These are phyloP conservation scores for Ophiostoma sp. DNA, from an alignment of 2,329 filamentous ascomycete genomes.

Conservation along the genomic window DNA sequence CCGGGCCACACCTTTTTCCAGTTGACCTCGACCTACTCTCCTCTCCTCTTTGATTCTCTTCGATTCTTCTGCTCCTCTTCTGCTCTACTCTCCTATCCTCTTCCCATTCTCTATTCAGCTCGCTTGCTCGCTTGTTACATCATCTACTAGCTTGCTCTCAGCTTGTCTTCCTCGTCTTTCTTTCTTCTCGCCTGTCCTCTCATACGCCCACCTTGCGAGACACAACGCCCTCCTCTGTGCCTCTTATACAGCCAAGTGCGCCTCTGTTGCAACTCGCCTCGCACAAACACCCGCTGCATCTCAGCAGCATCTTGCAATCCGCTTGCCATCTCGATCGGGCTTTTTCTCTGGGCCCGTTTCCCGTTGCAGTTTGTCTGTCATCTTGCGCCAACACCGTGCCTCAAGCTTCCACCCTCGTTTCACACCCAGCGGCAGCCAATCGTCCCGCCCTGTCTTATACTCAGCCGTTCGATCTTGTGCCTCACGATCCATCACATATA, in stretches of 20 bases:
- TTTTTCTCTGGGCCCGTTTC: background rate
- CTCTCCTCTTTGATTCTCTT: background rate
- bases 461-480: background rate
- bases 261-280: slow-evolving; percentile 21
- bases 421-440: background rate
- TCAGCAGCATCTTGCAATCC: background rate
- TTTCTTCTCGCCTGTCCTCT: background rate
- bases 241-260: slow-evolving; percentile 14
- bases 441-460: background rate
- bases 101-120: background rate
- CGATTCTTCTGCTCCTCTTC: background rate
- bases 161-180: background rate
- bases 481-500: background rate
- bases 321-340: background rate
- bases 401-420: background rate
- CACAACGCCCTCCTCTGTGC: slow-evolving; percentile 2
- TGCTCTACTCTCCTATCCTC: background rate
- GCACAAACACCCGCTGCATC: slow-evolving; percentile 15
- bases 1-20: background rate
- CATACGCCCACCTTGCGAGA: background rate
- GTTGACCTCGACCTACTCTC: background rate
- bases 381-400: background rate
- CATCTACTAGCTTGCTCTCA: background rate
- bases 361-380: background rate
- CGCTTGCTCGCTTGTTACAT: background rate